phyloP scores from a whole-genome alignment of 2,329 filamentous ascomycete genomes.

The Colletotrichum sp. region DNA sequence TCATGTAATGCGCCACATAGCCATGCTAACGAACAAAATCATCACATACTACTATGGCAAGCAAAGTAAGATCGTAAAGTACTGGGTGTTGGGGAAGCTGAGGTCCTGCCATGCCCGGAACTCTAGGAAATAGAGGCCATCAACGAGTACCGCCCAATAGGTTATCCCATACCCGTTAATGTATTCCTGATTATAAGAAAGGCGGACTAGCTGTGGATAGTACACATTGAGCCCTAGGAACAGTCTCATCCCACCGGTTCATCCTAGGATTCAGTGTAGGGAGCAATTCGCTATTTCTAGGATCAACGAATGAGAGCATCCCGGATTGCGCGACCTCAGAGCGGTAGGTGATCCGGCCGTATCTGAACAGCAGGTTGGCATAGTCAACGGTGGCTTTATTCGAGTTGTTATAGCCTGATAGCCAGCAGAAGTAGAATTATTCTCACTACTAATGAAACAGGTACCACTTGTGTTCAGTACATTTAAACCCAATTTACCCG shows the following conservation, averaged over 20 bases:
- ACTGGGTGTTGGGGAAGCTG: background rate
- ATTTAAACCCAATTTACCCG: background rate
- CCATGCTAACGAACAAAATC: background rate
- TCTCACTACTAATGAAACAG: background rate
- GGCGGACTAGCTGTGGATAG: rapidly evolving
- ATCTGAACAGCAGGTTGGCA: background rate
- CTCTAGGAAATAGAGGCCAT: background rate
- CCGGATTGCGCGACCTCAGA: background rate
- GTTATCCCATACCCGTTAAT: background rate
- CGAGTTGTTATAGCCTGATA: background rate
- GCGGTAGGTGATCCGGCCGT: background rate
- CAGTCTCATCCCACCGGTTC: background rate
- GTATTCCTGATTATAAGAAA: background rate
- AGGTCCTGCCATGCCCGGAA: background rate
- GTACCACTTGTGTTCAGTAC: background rate
- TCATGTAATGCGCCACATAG: background rate
- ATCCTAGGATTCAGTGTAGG: background rate
- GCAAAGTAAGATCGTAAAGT: background rate
- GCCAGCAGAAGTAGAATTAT: background rate
- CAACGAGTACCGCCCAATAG: background rate
- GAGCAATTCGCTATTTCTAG: background rate
- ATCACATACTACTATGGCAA: background rate
- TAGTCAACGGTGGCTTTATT: background rate
- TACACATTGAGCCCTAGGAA: background rate
- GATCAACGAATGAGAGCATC: background rate